Evolutionary conservation across 2,329 filamentous ascomycete species (phyloP), one percentile per base, ranked within the genome.

Genomic region (Tothia fuscella): DNA sequence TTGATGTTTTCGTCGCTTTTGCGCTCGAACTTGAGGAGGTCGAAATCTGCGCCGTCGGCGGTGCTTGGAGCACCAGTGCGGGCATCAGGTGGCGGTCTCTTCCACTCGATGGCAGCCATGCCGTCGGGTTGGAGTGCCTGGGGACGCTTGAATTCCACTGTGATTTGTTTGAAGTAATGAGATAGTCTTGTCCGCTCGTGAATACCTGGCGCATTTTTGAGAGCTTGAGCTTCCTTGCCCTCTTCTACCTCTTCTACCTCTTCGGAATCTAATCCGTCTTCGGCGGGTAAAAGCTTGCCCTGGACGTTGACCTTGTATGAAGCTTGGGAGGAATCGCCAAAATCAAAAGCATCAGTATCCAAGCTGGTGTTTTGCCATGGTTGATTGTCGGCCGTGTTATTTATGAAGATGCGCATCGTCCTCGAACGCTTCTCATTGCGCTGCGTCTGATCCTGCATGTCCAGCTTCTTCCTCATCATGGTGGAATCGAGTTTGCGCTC

Each of bases 241-340:
- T 59, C 56, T 24, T 46, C 51, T 21, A 61, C 59, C 24, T 66
- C 56, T 13, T 64, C 64, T 30, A 47, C 47, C 20, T 66, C 56
- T 13, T 64, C 64, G 22, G 47, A 47, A 14, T 68, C 67, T 32
- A 71, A 67, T 38, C 71, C 63, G 24, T 70, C 66, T 6, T 66
- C 63, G 4, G 70, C 62, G 19, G 70, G 82, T 19, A 96, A 69
- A 41, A 96, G 65, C 22, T 81, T 76, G 31, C 86, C 91, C 62
- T 95, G 85, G 47, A 98, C 89, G 65, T 88, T 93, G 50, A 98
- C 85, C 44, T 80, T 78, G 59, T 88, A 98, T 9, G 80, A 82
- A 2, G 85, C 82, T 51, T 87, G 81, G 50, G 74, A 71, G 48
- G 77, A 85, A 40, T 79, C 78, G 41, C 78, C 79, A 54, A 93